Evolutionary conservation across 768 basidiomycete genomes (phyloP), one percentile per base, ranked within the genome.

Genomic region (Asterophora lycoperdoides): DNA sequence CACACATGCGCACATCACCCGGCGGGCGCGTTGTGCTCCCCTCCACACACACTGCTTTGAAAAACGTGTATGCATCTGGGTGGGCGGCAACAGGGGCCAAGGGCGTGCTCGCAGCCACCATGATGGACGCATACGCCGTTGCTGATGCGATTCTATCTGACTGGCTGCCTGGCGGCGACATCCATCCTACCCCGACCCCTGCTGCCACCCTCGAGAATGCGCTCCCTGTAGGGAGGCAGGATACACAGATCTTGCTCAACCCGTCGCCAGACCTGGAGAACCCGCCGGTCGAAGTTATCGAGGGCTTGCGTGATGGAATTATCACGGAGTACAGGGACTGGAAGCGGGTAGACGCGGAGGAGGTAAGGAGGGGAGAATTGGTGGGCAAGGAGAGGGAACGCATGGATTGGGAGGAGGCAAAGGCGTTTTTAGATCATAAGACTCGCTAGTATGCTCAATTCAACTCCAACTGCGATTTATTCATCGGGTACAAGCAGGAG

Each of bases 1-100:
- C 76, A 2, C 83, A 82, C 56, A 67, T 89, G 11, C 77, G 81
- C n/a, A 77, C 77, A 1, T 53, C 64, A 2, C 64, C 65, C 6
- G 79, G 79, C 4, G 73, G 82, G 26, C 57, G 57, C n/a, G 54
- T 61, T 10, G 68, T 89, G 7, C 58, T 79, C 20, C 69, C 70
- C 9, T 3, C 45, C 5, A 55, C 54, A 4, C 75, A 75, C 0
- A 46, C 53, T 4, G 58, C 58, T 1, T 55, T 84, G 32, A 74
- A 72, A 32, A 80, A 80, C 49, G 72, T 94, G n/a, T 99, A 96
- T 61, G 86, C 91, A 1, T 85, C 89, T 1, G 95, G 95, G 8
- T 99, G 96, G 96, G 86, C 91, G 2, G 86, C 91, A 2, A 83
- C 79, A 3, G 95, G 95, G 30, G 93, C 96, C 0, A 84, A 81